Conservation (phyloP, 2,329 filamentous ascomycete genomes). For the Blastomyces parvus region DNA sequence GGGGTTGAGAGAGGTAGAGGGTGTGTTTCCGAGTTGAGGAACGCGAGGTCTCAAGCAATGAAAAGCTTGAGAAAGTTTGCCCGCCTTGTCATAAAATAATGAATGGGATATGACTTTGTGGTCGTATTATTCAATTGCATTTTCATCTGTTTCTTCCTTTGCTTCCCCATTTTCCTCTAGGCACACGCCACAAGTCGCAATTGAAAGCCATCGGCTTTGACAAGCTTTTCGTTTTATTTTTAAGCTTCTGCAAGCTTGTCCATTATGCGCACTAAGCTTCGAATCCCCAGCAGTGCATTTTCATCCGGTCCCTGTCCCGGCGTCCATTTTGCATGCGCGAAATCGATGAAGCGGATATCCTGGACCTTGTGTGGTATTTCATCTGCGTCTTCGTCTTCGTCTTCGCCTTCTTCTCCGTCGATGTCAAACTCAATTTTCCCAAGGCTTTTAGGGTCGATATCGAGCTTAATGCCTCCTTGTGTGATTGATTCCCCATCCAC, state of each 20-base stretch:
- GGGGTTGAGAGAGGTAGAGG: background rate
- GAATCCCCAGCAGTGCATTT: conserved; percentile 66
- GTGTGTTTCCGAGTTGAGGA: background rate
- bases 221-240: conserved; percentile 12
- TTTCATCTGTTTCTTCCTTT: background rate
- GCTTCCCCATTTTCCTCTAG: background rate
- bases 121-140: background rate
- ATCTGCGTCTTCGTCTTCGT: conserved; percentile 43
- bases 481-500: conserved; percentile 22
- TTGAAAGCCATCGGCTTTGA: background rate
- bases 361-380: conserved; percentile 56
- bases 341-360: conserved; percentile 84
- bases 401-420: conserved; percentile 40
- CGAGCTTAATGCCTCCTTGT: conserved; percentile 28
- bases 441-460: conserved; percentile 30
- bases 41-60: background rate
- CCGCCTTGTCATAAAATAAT: background rate
- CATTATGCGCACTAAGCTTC: conserved; percentile 62
- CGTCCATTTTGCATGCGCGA: conserved; percentile 82
- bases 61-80: background rate
- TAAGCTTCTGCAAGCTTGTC: conserved; percentile 46
- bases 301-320: conserved; percentile 77
- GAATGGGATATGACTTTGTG: background rate
- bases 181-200: background rate
- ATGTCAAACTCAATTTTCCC: conserved; percentile 35